Percentiles rank a stretch among this genome's conserved stretches.
Evolutionary conservation across 345 rosid genomes (phyloP).

Genomic region (Syzygium aqueum): DNA sequence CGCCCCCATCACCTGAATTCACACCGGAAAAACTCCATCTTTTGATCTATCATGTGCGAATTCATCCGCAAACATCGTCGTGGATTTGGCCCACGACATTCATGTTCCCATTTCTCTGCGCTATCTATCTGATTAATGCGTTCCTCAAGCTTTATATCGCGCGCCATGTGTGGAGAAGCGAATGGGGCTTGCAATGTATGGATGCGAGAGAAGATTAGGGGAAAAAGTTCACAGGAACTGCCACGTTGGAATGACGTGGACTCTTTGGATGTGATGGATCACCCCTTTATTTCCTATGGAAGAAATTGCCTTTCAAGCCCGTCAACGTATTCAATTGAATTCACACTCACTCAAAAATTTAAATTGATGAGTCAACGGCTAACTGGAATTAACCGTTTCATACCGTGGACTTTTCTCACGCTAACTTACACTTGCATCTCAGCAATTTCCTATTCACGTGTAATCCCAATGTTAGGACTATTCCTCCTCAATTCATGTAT

Average conservation of each 20-base stretch:
- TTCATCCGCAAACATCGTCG: not conserved
- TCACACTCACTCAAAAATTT: not conserved
- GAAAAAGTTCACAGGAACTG: not conserved
- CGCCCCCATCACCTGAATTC: too few relatives aligned
- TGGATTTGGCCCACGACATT: not conserved
- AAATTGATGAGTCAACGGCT: fast-evolving
- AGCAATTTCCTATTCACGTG: fast-evolving
- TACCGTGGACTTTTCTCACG: fast-evolving
- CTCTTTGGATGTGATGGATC: not conserved
- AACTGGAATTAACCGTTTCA: fast-evolving
- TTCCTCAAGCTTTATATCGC: not conserved
- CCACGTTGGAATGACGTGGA: not conserved
- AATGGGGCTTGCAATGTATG: not conserved
- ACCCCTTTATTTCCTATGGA: not conserved
- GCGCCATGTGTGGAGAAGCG: not conserved
- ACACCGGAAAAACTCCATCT: not conserved
- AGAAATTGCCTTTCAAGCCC: not conserved
- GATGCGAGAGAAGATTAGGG: not conserved
- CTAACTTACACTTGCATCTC: fast-evolving
- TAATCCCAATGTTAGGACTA: fast-evolving
- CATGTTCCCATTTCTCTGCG: not conserved
- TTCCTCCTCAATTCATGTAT: not conserved
- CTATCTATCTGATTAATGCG: not conserved
- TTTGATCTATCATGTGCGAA: not conserved
- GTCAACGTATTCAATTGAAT: not conserved